phyloP scores from a whole-genome alignment of 139 green algal genomes.

The Chlorella sp. region DNA sequence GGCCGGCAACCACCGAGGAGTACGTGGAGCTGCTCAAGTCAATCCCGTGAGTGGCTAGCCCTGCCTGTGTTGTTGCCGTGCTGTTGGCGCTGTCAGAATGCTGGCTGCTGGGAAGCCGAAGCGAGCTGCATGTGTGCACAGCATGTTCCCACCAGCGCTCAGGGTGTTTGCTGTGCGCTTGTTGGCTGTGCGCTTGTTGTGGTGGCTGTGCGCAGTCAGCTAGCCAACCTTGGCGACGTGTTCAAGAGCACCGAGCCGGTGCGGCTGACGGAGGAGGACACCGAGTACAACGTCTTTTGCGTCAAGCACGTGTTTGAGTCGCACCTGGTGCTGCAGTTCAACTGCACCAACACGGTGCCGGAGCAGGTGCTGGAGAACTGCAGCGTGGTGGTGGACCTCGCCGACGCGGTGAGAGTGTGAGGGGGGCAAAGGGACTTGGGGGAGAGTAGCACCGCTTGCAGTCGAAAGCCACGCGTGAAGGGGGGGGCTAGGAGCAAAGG shows the following conservation, averaged over 20 bases:
- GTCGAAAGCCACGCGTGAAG: too few species aligned
- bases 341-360: conserved; percentile 95
- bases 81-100: too few species aligned
- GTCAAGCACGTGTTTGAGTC: conserved; percentile 89
- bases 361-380: conserved; percentile 93
- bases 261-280: conserved; percentile 88
- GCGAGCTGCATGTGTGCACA: too few species aligned
- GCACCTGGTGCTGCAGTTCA: conserved; percentile 92
- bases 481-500: too few species aligned
- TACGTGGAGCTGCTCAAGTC: conserved; percentile 32
- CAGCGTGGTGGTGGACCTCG: conserved; percentile 81
- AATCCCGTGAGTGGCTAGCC: conserved; percentile 23
- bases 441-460: too few species aligned
- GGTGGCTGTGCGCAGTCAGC: conserved; percentile 10
- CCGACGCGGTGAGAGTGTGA: conserved; percentile 78
- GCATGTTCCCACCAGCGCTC: too few species aligned
- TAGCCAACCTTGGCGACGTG: conserved; percentile 40
- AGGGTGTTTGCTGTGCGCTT: too few species aligned
- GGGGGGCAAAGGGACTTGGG: too few species aligned
- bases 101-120: too few species aligned
- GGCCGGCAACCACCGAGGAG: conserved; percentile 31
- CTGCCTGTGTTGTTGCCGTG: too few species aligned
- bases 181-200: background rate
- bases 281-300: conserved; percentile 80
- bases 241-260: conserved; percentile 81